Base-by-base conservation (phyloP, 1,139 yeast species). In the Geotrichum reessii region DNA sequence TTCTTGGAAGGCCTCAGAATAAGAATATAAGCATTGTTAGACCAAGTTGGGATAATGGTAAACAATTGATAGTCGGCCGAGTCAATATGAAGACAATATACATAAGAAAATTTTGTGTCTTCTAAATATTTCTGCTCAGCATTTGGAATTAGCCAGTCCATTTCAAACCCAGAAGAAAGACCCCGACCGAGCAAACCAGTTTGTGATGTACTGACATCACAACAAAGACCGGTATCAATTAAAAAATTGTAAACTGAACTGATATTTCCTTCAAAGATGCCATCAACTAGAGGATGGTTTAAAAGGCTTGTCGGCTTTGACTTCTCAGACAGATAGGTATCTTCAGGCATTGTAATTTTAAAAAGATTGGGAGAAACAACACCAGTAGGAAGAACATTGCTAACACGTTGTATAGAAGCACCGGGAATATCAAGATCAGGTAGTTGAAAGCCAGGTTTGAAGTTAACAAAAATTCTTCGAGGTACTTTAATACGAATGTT, bases 121-220 rank as follows among this genome's bases (percentile, higher is more conserved):
- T 79, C 80, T 4, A 64, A 76, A 27, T 62, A 63, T n/a, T 55
- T 58, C 37, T 55, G 53, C 3, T 62, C 62, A 1, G 62, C 47
- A 8, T 61, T 61, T 1, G 73, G 68, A 8, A 63, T 61, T 28
- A 76, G 64, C 69, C 87, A 85, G 58, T 81, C 81, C 60, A 81
- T 70, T 22, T 86, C 83, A 72, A 95, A 95, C 0, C 99, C 99
- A 61, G 81, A 80, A 65, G 89, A 91, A 62, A 95, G 75, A 27
- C 97, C 96, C 66, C 81, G 83, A 9, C 97, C 96, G n/a, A 93
- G 76, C 1, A 93, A 82, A 19, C 97, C 97, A 19, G 90, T 83
- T 58, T 79, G 77, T 0, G 87, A 79, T 62, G 81, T 84, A 64
- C 83, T 88, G 63, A 91, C 86, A 37, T 78, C 78, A 28, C 93